phyloP scores from a whole-genome alignment of 140 eudicot species.

The Flaveria floridana region DNA sequence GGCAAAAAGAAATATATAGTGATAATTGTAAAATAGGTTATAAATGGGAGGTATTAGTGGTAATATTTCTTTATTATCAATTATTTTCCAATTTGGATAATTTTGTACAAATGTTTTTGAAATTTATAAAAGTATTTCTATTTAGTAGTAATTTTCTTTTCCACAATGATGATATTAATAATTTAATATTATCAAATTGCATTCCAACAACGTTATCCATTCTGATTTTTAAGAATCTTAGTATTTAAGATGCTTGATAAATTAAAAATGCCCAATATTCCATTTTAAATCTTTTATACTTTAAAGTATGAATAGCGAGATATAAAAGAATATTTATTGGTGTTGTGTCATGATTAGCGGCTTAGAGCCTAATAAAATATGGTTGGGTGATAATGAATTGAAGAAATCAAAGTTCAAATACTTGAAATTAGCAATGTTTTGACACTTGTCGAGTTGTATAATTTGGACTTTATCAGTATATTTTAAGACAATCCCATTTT shows the following conservation, averaged over 20 bases:
- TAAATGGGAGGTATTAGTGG: conserved; percentile 27
- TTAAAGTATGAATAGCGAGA: not conserved
- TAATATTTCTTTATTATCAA: conserved; percentile 28
- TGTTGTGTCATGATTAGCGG: conserved; percentile 11
- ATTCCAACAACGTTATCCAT: not conserved
- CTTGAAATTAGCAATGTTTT: conserved; percentile 17
- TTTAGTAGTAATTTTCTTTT: not conserved
- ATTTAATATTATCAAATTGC: not conserved
- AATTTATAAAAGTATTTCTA: conserved; percentile 17
- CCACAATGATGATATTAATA: not conserved
- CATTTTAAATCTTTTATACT: not conserved
- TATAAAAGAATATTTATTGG: conserved; percentile 9
- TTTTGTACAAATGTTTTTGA: conserved; percentile 32
- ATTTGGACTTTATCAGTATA: conserved; percentile 24
- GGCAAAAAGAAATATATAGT: not conserved
- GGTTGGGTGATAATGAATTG: conserved; percentile 1
- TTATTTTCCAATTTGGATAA: conserved; percentile 24
- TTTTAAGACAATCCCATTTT: not conserved
- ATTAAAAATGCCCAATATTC: not conserved
- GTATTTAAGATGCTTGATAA: not conserved
- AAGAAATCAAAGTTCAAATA: conserved; percentile 2
- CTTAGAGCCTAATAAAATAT: conserved; percentile 21
- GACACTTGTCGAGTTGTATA: conserved; percentile 21
- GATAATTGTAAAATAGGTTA: conserved; percentile 42
- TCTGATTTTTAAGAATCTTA: not conserved